phyloP scores from a whole-genome alignment of 2,329 filamentous ascomycete genomes.

The Fusarium scirpi region DNA sequence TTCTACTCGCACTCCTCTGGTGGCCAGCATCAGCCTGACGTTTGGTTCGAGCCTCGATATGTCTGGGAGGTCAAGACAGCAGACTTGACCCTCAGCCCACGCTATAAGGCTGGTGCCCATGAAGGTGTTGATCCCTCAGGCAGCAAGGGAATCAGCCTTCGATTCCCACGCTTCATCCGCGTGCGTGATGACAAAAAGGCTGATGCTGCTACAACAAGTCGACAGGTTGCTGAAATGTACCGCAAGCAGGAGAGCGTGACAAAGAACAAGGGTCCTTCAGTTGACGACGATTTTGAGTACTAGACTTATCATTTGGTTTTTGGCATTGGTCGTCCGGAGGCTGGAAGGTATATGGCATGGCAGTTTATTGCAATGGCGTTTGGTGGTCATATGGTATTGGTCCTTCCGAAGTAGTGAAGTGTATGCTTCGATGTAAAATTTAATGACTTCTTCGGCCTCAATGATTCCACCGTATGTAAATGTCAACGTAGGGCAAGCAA shows the following conservation, averaged over 20 bases:
- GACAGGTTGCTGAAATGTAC: conserved; percentile 97
- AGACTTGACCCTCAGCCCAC: conserved; percentile 89
- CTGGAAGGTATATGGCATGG: conserved; percentile 1
- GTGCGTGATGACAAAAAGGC: conserved; percentile 95
- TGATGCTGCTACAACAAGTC: conserved; percentile 85
- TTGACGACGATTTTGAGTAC: conserved; percentile 99
- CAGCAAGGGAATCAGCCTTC: conserved; percentile 84
- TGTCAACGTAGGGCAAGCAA: background rate
- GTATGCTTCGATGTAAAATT: conserved; percentile 1
- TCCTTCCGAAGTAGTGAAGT: conserved; percentile 8
- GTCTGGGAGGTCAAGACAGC: conserved; percentile 99
- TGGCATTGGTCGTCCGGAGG: background rate
- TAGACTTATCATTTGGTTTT: conserved; percentile 54
- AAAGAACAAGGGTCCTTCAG: conserved; percentile 86
- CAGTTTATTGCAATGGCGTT: conserved; percentile 28
- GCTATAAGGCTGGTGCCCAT: conserved; percentile 90
- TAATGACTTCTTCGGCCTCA: background rate
- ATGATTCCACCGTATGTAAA: background rate
- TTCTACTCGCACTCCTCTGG: conserved; percentile 90
- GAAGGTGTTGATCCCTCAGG: conserved; percentile 80
- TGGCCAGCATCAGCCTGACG: conserved; percentile 93
- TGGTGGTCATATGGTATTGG: background rate
- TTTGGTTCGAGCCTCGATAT: conserved; percentile 95
- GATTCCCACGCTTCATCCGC: conserved; percentile 95
- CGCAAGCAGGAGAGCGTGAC: conserved; percentile 89